Evolutionary conservation across 305 asterid genomes (phyloP).

Genomic region (Rubia tinctorum): DNA sequence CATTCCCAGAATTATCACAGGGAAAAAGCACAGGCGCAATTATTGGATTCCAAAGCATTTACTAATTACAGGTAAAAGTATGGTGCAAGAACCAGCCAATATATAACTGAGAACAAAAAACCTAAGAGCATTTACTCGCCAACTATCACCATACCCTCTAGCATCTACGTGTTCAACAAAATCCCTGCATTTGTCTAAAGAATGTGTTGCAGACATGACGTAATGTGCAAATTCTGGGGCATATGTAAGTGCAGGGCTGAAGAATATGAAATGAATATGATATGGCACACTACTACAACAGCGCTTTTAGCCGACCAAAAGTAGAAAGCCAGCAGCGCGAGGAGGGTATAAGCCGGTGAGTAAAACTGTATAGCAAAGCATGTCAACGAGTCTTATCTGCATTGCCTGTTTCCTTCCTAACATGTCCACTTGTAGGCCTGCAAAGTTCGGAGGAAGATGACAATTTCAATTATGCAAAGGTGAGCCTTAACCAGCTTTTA

Average conservation of each 20-base stretch:
- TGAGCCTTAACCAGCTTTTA: background rate
- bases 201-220: background rate
- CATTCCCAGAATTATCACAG: conserved; percentile 1
- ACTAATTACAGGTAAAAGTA: too few relatives aligned
- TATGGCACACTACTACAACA: background rate
- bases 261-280: background rate
- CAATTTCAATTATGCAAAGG: background rate
- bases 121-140: background rate
- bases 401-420: conserved; percentile 4
- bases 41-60: background rate
- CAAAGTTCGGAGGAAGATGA: conserved; percentile 16
- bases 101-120: background rate
- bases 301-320: background rate
- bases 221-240: background rate
- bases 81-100: background rate
- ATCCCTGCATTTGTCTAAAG: background rate
- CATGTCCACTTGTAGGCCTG: conserved; percentile 48
- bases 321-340: background rate
- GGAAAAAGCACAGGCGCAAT: background rate
- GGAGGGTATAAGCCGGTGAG: background rate
- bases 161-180: background rate
- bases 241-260: background rate
- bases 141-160: background rate
- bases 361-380: background rate
- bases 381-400: background rate